A percentile compares a stretch with the other conserved stretches of the same genome.
These are phyloP conservation scores for Pseudozyma thailandica DNA, from an alignment of 1,284 basidiomycete species.

Conservation along the genomic window DNA sequence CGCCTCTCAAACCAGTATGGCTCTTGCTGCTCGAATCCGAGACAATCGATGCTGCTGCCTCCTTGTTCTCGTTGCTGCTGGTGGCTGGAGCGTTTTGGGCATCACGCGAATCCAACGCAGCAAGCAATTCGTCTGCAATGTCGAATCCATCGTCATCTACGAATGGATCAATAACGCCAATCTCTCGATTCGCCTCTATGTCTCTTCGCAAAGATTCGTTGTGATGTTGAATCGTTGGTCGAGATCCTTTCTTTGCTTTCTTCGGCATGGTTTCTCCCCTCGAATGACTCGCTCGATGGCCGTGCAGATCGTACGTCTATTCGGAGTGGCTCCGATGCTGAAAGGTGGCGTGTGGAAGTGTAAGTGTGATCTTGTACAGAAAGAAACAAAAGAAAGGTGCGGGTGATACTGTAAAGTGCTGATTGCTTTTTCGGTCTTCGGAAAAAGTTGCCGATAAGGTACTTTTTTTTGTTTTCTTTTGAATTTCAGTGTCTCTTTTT, in stretches of 20 bases:
- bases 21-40: constrained; percentile 11
- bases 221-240: constrained; percentile 14
- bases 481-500: too few relatives aligned
- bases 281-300: not conserved
- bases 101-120: constrained; percentile 54
- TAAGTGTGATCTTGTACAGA: too few relatives aligned
- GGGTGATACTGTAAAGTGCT: too few relatives aligned
- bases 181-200: constrained; percentile 23
- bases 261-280: constrained; percentile 26
- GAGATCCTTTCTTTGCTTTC: constrained; percentile 40
- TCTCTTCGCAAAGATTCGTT: constrained; percentile 33
- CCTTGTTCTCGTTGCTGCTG: not conserved
- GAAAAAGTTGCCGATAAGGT: too few relatives aligned
- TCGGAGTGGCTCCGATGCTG: not conserved
- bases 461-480: too few relatives aligned
- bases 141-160: constrained; percentile 51
- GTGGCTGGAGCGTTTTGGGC: constrained; percentile 23
- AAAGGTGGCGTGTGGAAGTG: not conserved
- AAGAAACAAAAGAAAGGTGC: too few relatives aligned
- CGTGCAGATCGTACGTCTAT: not conserved
- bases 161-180: constrained; percentile 27
- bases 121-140: constrained; percentile 57
- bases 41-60: not conserved
- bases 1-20: constrained; percentile 23
- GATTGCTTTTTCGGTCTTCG: too few relatives aligned